These are phyloP conservation scores for Colletotrichum sp. DNA, from an alignment of 2,329 filamentous ascomycete species.

Conservation along the genomic window DNA sequence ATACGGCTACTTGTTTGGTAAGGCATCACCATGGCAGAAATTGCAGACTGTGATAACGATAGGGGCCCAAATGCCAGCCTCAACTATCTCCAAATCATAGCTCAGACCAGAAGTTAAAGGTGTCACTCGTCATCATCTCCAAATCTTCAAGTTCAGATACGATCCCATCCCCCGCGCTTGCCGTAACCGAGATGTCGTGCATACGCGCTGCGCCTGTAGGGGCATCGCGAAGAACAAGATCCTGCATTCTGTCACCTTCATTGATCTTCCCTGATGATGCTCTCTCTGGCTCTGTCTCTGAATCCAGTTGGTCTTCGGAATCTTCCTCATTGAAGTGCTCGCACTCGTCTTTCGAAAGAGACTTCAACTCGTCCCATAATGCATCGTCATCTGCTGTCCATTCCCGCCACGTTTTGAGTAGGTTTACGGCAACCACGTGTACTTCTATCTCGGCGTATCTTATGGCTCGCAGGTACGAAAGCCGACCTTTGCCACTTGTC, in stretches of 20 bases:
- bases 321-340: not conserved
- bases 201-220: too few species aligned
- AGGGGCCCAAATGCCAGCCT: not conserved
- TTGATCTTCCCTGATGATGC: not conserved
- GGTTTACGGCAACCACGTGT: not conserved
- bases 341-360: too few species aligned
- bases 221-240: too few species aligned
- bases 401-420: not conserved
- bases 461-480: not conserved
- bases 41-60: too few species aligned
- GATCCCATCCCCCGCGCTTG: not conserved
- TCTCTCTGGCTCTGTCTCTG: not conserved
- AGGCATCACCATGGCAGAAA: too few species aligned
- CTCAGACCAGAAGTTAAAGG: not conserved
- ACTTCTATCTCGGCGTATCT: not conserved
- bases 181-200: not conserved
- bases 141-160: not conserved
- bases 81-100: not conserved
- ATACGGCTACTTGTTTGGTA: not conserved
- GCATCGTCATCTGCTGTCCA: not conserved
- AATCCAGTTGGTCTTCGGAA: accelerated
- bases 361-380: not conserved
- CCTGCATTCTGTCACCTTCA: not conserved
- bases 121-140: not conserved
- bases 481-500: not conserved